These are phyloP conservation scores for Lathyrus aphaca DNA, from an alignment of 306 rosid species.

Conservation along the genomic window DNA sequence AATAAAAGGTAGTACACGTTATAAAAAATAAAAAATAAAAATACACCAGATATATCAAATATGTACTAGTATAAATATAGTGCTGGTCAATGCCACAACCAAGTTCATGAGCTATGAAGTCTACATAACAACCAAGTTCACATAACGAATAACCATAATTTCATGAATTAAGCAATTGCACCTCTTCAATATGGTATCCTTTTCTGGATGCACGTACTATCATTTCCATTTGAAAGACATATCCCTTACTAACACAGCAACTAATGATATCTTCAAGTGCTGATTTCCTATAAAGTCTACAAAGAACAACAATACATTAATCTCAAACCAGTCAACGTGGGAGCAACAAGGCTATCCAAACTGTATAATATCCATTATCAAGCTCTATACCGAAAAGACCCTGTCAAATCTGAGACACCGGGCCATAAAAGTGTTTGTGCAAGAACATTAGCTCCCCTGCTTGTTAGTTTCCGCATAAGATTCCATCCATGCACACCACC, in stretches of 20 bases:
- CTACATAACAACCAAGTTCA: slow-evolving; percentile 33
- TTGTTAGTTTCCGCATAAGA: slow-evolving; percentile 97
- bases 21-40: background rate
- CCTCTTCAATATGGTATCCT: slow-evolving; percentile 92
- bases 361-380: slow-evolving; percentile 27
- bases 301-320: slow-evolving; percentile 36
- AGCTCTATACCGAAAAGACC: slow-evolving; percentile 77
- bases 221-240: slow-evolving; percentile 99
- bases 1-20: background rate
- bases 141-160: slow-evolving; percentile 22
- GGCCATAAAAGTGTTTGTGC: slow-evolving; percentile 99
- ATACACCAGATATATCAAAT: background rate
- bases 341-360: slow-evolving; percentile 33
- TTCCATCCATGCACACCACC: slow-evolving; percentile 99
- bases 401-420: slow-evolving; percentile 95
- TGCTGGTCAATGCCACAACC: background rate
- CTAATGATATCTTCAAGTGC: slow-evolving; percentile 91
- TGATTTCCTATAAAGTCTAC: slow-evolving; percentile 85
- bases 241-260: slow-evolving; percentile 92
- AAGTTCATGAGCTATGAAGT: slow-evolving; percentile 6
- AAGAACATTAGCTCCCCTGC: slow-evolving; percentile 97
- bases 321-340: slow-evolving; percentile 31
- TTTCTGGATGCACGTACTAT: slow-evolving; percentile 97
- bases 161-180: slow-evolving; percentile 34
- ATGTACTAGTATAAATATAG: background rate